These are phyloP conservation scores for Eucalyptus tenuipes DNA, from an alignment of 345 rosid genomes.

Conservation along the genomic window DNA sequence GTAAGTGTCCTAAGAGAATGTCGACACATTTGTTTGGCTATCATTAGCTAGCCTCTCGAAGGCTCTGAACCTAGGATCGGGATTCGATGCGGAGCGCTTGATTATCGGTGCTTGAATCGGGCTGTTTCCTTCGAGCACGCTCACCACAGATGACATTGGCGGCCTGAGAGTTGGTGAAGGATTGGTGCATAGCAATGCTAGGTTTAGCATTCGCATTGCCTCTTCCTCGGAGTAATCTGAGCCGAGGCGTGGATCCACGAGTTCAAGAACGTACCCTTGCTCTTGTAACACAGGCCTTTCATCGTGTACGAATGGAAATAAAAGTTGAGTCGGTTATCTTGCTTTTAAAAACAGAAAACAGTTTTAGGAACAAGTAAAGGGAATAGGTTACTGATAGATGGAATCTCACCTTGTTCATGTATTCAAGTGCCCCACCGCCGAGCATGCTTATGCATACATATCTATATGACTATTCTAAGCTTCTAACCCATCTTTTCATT, in stretches of 20 bases:
- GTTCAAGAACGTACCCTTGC: conserved; percentile 81
- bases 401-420: not conserved
- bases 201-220: conserved; percentile 55
- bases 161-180: conserved; percentile 88
- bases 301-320: not conserved
- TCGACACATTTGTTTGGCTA: conserved; percentile 35
- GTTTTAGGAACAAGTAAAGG: not conserved
- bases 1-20: conserved; percentile 19
- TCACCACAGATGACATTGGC: conserved; percentile 67
- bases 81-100: conserved; percentile 28
- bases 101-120: conserved; percentile 64
- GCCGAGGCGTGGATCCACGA: conserved; percentile 65
- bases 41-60: conserved; percentile 59
- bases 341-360: not conserved
- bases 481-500: too few species aligned
- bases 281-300: conserved; percentile 88
- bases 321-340: not conserved
- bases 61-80: conserved; percentile 68
- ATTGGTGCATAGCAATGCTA: conserved; percentile 77
- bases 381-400: not conserved
- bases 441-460: not conserved
- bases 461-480: not conserved
- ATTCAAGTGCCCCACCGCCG: not conserved
- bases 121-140: conserved; percentile 68
- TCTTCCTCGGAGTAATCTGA: conserved; percentile 36